A percentile compares a stretch with the other conserved stretches of the same genome.
Conservation (phyloP, 2,329 filamentous ascomycete genomes). For the Fusarium pininemorale region DNA sequence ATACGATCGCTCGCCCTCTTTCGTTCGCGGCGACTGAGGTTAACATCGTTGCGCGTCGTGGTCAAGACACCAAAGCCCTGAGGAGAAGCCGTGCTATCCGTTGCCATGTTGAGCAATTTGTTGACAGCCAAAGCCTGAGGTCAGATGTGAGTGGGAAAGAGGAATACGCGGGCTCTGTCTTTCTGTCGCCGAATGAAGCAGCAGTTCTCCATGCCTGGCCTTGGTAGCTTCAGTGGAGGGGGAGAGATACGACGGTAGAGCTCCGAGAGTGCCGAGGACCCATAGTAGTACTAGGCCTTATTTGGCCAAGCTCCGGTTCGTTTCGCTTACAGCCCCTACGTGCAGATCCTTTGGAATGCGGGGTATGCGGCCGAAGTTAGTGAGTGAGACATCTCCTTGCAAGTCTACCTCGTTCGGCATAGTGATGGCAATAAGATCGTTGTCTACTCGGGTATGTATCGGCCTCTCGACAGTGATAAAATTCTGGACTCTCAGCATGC, state of each 20-base stretch:
- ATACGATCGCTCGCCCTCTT: not conserved
- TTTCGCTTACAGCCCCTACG: fast-evolving
- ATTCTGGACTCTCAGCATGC: too few species aligned
- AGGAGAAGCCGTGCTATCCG: not conserved
- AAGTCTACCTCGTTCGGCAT: too few species aligned
- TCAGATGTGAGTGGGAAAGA: not conserved
- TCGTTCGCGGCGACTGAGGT: not conserved
- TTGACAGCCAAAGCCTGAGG: not conserved
- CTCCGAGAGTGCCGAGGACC: not conserved
- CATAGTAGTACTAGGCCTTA: not conserved
- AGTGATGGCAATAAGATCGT: too few species aligned
- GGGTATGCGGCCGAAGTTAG: not conserved
- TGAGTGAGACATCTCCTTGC: too few species aligned
- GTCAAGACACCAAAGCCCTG: fast-evolving
- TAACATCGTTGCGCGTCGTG: fast-evolving
- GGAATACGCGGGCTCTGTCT: not conserved
- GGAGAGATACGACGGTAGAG: not conserved
- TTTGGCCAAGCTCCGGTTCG: not conserved
- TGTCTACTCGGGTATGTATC: too few species aligned
- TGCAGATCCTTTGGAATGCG: not conserved
- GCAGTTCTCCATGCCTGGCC: not conserved
- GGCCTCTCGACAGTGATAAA: too few species aligned
- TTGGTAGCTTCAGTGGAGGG: not conserved
- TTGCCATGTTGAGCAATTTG: not conserved
- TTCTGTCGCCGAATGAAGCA: not conserved